Evolutionary conservation across 179 eudicot genomes (phyloP), one percentile per base, ranked within the genome.

Genomic region (Beta macrorhiza): DNA sequence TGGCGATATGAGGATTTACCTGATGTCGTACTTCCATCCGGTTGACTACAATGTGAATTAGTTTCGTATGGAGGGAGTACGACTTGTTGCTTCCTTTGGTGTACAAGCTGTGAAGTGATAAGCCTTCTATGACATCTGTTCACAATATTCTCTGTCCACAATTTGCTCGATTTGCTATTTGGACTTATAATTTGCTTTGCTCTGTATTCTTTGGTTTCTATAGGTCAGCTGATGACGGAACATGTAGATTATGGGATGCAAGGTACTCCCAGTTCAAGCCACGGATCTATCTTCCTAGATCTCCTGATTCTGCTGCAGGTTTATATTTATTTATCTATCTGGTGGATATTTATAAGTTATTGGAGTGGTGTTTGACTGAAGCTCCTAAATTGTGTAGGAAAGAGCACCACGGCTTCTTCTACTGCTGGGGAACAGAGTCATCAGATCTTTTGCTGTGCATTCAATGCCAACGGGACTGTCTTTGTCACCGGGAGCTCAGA

Each of bases 401-500:
- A 87, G 84, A 90, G 75, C 63, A 62, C 25, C 10, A 53, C 76
- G 74, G 8, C 82, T 67, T 77, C 83, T 51, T 57, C 86, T 20
- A 68, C 14, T 67, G 75, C 83, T 79, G 78, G 63, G 85, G 91
- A 86, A 76, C 94, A 89, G 62, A 90, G 65, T 85, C 91, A 90
- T 89, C 97, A 94, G 87, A 93, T 94, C 44, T 89, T 90, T 77
- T 93, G 97, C 74, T 91, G 94, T 82, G 90, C 98, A 72, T 94
- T 91, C 87, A 94, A 94, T 87, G 91, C 96, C 57, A 94, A 86
- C 78, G 98, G 98, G 84, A 91, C 94, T 68, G 90, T 92, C 82
- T 94, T 94, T 87, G 98, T 94, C 72, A 94, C 98, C 81, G 98
- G 98, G 44, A 94, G 98, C 89, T 93, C 98, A 65, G 98, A 94